These are phyloP conservation scores for Hypoxylon sp. DNA, from an alignment of 2,329 filamentous ascomycete genomes.

Conservation along the genomic window DNA sequence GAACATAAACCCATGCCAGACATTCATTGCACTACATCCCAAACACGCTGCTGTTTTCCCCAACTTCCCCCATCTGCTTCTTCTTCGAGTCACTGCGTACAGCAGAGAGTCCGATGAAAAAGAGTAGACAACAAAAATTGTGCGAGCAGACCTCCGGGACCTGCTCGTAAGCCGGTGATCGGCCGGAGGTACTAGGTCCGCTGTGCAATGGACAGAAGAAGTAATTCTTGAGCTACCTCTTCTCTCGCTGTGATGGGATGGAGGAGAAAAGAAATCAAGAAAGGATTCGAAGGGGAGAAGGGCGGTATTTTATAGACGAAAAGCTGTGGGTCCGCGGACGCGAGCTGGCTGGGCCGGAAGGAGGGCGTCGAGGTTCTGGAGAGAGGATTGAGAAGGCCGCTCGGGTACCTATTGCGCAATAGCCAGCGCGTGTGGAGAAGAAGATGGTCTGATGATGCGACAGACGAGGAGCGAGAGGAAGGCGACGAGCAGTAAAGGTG, in stretches of 20 bases:
- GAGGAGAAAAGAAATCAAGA: neutral
- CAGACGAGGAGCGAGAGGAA: neutral
- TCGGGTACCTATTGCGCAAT: neutral
- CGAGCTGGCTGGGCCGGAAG: neutral
- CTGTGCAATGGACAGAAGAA: constrained; percentile 3
- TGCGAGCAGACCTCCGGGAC: neutral
- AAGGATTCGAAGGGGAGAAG: neutral
- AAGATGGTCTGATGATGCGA: neutral
- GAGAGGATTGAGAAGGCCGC: neutral
- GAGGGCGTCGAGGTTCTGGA: neutral
- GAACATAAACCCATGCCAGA: neutral
- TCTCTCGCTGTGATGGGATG: neutral
- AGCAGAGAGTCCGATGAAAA: constrained; percentile 11
- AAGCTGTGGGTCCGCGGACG: neutral
- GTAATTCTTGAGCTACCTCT: constrained; percentile 16
- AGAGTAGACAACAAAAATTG: constrained; percentile 12
- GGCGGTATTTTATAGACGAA: neutral
- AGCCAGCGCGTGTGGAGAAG: neutral
- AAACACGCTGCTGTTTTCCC: too few relatives aligned
- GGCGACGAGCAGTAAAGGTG: neutral
- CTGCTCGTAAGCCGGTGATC: too few relatives aligned
- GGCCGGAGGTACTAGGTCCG: neutral
- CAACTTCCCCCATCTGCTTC: neutral
- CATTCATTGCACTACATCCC: neutral
- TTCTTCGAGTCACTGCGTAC: constrained; percentile 8